Base-by-base conservation (phyloP, 306 rosid genomes). In the Geum urbanum region DNA sequence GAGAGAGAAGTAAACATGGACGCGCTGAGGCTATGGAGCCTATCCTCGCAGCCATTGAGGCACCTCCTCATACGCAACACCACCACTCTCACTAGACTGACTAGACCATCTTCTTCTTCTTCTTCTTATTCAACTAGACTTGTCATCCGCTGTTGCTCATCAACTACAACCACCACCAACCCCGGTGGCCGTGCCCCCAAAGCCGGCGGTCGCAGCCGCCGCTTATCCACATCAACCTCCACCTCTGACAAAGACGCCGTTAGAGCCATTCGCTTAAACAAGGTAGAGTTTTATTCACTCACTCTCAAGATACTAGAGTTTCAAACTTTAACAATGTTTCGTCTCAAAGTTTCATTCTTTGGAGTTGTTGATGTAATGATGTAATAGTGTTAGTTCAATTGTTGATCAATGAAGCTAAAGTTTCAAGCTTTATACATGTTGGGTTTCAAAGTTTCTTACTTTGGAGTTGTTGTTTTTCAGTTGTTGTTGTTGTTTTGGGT, bases 241-340 rank as follows among this genome's bases (percentile, higher is more conserved):
- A 87, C 97, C 45, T 90, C 97, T 12, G 96, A 89, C 24, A 81
- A 73, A 66, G 98, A 94, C 7, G 88, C 95, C 24, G 49, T 94
- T 74, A 90, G 97, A 65, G 89, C 97, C 82, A 88, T 94, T 71
- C 96, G 99, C 69, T 72, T 91, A 72, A 86, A 84, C 73, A 94
- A 94, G 95, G 97, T 88, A n/a, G 6, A 32, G 27, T 24, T 24
- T 24, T 24, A 24, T 24, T 24, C 27, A 24, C 27, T 24, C 2
- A 24, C 27, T 24, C 37, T 32, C 37, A 32, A 32, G 37, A 32
- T 2, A 3, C 37, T 32, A 43, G 8, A 43, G 40, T 46, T 41
- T 45, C 39, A 45, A n/a, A 5, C 18, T 32, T 32, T 32, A 32
- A 2, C 3, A 2, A 32, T 32, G 37, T 32, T 32, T 2, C 3